phyloP scores from a whole-genome alignment of 305 asterid species.

The Solanum aculeatissimum region DNA sequence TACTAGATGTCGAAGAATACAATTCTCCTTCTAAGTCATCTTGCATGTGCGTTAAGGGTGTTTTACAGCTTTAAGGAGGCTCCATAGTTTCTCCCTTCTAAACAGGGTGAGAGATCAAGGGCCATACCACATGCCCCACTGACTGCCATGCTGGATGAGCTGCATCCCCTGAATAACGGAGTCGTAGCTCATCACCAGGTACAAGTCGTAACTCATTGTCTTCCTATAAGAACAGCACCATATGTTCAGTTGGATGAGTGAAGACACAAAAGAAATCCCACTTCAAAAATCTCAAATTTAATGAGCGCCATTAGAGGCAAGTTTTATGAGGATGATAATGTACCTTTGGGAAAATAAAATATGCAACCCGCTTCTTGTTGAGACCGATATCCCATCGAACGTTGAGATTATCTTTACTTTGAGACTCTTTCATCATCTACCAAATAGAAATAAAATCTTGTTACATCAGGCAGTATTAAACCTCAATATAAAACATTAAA shows the following conservation, averaged over 20 bases:
- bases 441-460: constrained; percentile 8
- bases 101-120: not conserved
- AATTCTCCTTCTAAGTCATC: not conserved
- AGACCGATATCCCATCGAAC: constrained; percentile 98
- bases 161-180: constrained; percentile 96
- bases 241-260: not conserved
- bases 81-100: not conserved
- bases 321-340: not conserved
- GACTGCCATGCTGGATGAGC: constrained; percentile 96
- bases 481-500: not conserved
- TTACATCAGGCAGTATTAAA: not conserved
- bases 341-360: constrained; percentile 96
- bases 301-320: not conserved
- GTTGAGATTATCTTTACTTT: constrained; percentile 89
- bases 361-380: constrained; percentile 94
- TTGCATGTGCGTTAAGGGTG: not conserved
- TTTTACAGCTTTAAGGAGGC: not conserved
- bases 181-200: constrained; percentile 95
- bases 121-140: constrained; percentile 95
- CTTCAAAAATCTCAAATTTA: not conserved
- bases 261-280: not conserved
- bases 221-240: constrained; percentile 43
- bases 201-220: constrained; percentile 99
- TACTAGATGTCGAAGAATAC: not conserved
- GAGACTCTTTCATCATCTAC: constrained; percentile 99